Evolutionary conservation across 2,329 filamentous ascomycete genomes (phyloP), one percentile per base, ranked within the genome.

Genomic region (Simplicillium aogashimaense): DNA sequence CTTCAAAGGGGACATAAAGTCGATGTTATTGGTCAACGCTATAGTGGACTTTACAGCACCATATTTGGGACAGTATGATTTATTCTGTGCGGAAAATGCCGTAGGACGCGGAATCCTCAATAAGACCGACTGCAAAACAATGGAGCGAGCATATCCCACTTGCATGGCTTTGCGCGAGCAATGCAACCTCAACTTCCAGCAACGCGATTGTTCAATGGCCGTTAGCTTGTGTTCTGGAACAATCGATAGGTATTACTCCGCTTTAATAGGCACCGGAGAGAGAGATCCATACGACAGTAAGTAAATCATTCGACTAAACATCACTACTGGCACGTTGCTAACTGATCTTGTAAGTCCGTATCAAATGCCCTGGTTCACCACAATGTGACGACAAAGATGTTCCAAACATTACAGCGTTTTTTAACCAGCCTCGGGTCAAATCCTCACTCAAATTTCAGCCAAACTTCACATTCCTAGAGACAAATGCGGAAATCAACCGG

Each of bases 401-500:
- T 51, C 44, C 43, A 13, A 46, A 46, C 35, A 46, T 55, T 16
- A 45, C 51, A 5, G 40, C 36, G 17, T 56, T 53, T 38, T 39
- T 55, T 37, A 53, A 53, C 45, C 45, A 44, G n/a, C 35, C 39
- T 1, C 9, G 20, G 10, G 42, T 54, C 4, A 44, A 47, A 16
- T 18, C 38, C 9, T 47, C 47, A 13, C 50, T 55, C 13, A 15
- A 12, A 32, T 13, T 32, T 7, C 13, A 6, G 15, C 7, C 30
- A 32, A 15, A 32, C 15, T n/a, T 15, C 18, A 34, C 44, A 9
- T 41, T 55, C 3, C 49, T 49, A 34, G 87, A 94, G 64, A 85
- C 94, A 39, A 94, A 95, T 74, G 84, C 88, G 51, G 84, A 94
- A 62, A 88, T 95, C 66, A 94, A 94, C 76, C 76, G 86, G 6